Evolutionary conservation across 2,329 filamentous ascomycete genomes (phyloP), one percentile per base, ranked within the genome.

Genomic region (Apiospora saccharicola): DNA sequence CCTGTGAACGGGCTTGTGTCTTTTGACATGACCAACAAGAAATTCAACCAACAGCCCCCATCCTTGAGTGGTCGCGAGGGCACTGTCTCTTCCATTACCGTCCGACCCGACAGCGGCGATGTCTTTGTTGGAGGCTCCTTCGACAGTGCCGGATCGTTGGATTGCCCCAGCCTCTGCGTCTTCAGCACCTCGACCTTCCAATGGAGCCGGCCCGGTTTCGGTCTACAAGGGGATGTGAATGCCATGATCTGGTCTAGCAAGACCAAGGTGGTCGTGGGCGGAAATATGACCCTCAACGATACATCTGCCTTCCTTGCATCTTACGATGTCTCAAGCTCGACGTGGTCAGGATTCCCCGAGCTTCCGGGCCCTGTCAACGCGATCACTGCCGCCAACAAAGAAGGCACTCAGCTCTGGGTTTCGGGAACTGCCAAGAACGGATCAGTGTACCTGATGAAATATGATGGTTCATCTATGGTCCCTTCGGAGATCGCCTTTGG

Each of bases 71-170:
- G 96, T 19, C 85, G 86, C 7, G 88, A 91, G 74, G 90, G 91
- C 37, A 89, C 90, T 3, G 95, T 98, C 57, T 92, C 94, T 72
- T 86, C 93, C 41, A 94, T 99, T 76, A 89, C 90, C 14, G 86
- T 91, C 12, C 92, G 92, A 71, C 93, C 94, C 0, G 89, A 88
- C 71, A 91, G 90, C 24, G 86, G 88, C 1, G 90, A 96, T 69
- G 87, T 99, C 16, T 99, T 93, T 79, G 93, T 99, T 44, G 96
- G 93, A 49, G 96, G 96, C 44, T 90, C 89, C 13, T 99, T 98
- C 79, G 86, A 90, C n/a, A 90, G 89, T 44, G 96, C 95, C 24
- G 96, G 96, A 41, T 92, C 92, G 5, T 88, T 98, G 43, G 91
- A 90, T 57, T 99, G 96, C 80, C 91, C 92, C 4, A 91, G 90